Evolutionary conservation across 2,329 filamentous ascomycete genomes (phyloP), one percentile per base, ranked within the genome.

Genomic region (Apiospora rasikravindrae): DNA sequence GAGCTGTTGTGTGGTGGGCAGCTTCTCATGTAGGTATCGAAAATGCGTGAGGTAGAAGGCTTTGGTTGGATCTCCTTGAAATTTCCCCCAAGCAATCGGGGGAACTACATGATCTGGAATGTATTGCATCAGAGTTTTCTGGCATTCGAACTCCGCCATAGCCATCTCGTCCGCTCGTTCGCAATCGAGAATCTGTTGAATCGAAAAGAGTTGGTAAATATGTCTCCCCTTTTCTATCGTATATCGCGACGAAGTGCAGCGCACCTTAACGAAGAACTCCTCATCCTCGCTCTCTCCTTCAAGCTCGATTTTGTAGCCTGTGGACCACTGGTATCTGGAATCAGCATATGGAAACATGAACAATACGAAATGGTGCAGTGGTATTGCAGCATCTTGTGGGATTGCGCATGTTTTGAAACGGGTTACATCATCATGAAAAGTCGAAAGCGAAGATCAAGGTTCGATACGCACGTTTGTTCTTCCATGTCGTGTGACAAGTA

Each of bases 201-300:
- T 1, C 47, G 6, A 22, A 7, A 24, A 24, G 22, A 2, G 47
- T 51, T 51, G 47, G 22, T 11, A 51, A 51, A 16, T n/a, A n/a
- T 1, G 7, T 47, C 2, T 22, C 22, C n/a, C 19, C 16, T 4
- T 6, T 16, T 8, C 1, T 42, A 10, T 13, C 40, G 40, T 10
- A 42, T 42, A 42, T 42, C 11, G 40, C 1, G 5, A 11, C 40
- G 8, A n/a, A 47, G 19, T n/a, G 19, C 1, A 24, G 24, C 47
- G 22, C 14, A 76, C 74, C 72, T 77, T 78, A 6, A 78, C 70
- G 70, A 77, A 77, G 67, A 73, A 77, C 2, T 72, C 69, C 10
- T 74, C 70, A 22, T 70, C 61, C 1, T 73, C 68, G 33, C 24
- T 74, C 22, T 73, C 71, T 24, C 61, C 70, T 29, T 77, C 74